These are phyloP conservation scores for Coelastrella sp. DNA, from an alignment of 139 green algal species.

Conservation along the genomic window DNA sequence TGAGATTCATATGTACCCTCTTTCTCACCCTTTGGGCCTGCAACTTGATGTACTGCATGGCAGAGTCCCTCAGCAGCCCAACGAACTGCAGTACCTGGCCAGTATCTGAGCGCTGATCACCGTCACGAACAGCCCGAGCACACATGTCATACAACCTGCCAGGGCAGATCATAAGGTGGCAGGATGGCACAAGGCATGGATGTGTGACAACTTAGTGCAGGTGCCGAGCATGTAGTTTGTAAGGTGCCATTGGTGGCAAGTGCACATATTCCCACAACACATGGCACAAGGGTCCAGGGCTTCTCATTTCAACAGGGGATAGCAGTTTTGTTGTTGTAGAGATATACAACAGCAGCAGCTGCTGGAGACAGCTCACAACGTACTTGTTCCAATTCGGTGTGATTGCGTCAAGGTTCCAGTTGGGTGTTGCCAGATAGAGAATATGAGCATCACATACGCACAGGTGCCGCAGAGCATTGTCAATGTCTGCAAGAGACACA, in stretches of 20 bases:
- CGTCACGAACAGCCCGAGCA: not conserved
- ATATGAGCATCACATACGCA: conserved; percentile 6
- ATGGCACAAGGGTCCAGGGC: no score
- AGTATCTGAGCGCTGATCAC: not conserved
- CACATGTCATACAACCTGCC: conserved; percentile 1
- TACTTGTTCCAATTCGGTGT: not conserved
- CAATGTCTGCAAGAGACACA: not conserved
- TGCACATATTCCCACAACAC: no score
- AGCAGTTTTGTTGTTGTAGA: no score
- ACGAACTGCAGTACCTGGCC: not conserved
- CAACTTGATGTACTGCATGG: not conserved
- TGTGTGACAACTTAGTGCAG: no score
- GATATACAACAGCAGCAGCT: not conserved
- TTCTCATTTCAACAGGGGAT: no score
- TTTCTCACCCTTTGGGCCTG: not conserved
- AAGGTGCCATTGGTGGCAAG: no score
- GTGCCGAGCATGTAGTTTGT: no score
- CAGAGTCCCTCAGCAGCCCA: not conserved
- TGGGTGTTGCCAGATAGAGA: not conserved
- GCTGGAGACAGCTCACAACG: no score
- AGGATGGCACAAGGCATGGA: no score
- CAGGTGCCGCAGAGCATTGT: not conserved
- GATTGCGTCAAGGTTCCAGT: not conserved
- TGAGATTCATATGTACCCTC: not conserved
- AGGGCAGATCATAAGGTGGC: no score